A percentile compares a stretch with the other conserved stretches of the same genome.
phyloP scores from a whole-genome alignment of 1,284 basidiomycete species.

The Earliella scabrosa region DNA sequence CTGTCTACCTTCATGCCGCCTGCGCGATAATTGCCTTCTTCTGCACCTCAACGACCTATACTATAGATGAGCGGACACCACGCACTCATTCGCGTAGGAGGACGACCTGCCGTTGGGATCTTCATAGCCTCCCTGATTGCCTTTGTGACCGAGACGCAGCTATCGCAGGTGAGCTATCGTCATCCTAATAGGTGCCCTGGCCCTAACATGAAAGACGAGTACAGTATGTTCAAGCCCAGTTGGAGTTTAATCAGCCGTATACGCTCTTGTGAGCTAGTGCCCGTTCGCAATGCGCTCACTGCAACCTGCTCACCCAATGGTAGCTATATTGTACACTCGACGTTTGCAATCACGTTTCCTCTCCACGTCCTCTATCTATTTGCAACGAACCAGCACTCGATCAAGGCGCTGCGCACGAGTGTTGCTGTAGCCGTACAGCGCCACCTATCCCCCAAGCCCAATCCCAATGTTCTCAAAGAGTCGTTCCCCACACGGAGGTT shows the following conservation, averaged over 20 bases:
- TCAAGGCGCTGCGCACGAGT: constrained; percentile 50
- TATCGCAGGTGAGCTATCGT: constrained; percentile 62
- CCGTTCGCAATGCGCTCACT: neutral
- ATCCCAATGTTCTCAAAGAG: constrained; percentile 23
- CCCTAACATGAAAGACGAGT: too few relatives aligned
- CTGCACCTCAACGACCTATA: neutral
- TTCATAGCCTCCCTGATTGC: constrained; percentile 58
- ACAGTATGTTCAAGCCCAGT: constrained; percentile 75
- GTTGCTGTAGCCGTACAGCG: constrained; percentile 54
- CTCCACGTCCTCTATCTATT: constrained; percentile 69
- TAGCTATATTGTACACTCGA: constrained; percentile 79
- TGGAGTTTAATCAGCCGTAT: constrained; percentile 76
- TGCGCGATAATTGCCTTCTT: constrained; percentile 7
- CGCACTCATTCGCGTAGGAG: constrained; percentile 31
- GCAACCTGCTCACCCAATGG: neutral
- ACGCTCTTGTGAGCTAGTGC: constrained; percentile 68
- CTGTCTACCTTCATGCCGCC: constrained; percentile 16
- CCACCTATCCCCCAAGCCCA: constrained; percentile 50
- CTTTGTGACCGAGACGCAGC: constrained; percentile 72
- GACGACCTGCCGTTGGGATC: constrained; percentile 47
- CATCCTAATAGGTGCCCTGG: too few relatives aligned
- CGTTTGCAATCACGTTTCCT: constrained; percentile 71
- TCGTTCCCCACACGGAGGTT: constrained; percentile 52
- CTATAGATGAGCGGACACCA: constrained; percentile 36
- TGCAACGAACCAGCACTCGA: constrained; percentile 48